A percentile compares a stretch with the other conserved stretches of the same genome.
These are phyloP conservation scores for Nitzschia palea DNA, from an alignment of 108 stramenopile genomes.

Conservation along the genomic window DNA sequence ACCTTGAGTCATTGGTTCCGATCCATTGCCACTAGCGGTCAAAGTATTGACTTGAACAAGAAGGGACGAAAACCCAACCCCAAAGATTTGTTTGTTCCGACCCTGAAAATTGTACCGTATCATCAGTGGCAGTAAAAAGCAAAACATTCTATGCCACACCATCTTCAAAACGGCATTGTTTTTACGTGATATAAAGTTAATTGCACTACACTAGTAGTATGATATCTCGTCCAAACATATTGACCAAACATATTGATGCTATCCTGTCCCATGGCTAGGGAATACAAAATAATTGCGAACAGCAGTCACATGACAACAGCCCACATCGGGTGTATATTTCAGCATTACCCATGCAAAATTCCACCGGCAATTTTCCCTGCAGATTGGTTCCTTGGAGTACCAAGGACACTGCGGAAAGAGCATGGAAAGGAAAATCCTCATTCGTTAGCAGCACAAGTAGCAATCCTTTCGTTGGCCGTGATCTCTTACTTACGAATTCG, in stretches of 20 bases:
- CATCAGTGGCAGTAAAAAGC: slow-evolving; percentile 50
- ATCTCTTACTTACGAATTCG: not conserved
- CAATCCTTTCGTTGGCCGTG: no score
- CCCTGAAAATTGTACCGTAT: slow-evolving; percentile 41
- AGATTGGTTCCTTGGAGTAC: not conserved
- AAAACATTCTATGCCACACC: no score
- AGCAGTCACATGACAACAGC: not conserved
- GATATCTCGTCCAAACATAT: no score
- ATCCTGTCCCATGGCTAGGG: no score
- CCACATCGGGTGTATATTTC: not conserved
- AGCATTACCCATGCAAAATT: not conserved
- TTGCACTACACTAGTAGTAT: no score
- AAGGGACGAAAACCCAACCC: not conserved
- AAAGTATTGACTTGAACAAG: slow-evolving; percentile 23
- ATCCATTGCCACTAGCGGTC: slow-evolving; percentile 60
- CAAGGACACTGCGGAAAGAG: not conserved
- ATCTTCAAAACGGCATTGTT: no score
- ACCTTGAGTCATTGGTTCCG: slow-evolving; percentile 80
- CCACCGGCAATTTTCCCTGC: not conserved
- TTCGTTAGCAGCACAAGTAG: not conserved
- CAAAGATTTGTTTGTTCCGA: slow-evolving; percentile 43
- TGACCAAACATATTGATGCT: no score
- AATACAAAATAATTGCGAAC: not conserved
- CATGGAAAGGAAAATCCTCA: not conserved
- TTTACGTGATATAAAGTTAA: no score